A percentile compares a stretch with the other conserved stretches of the same genome.
These are phyloP conservation scores for Carnegiea gigantea DNA, from an alignment of 179 eudicot genomes.

Conservation along the genomic window DNA sequence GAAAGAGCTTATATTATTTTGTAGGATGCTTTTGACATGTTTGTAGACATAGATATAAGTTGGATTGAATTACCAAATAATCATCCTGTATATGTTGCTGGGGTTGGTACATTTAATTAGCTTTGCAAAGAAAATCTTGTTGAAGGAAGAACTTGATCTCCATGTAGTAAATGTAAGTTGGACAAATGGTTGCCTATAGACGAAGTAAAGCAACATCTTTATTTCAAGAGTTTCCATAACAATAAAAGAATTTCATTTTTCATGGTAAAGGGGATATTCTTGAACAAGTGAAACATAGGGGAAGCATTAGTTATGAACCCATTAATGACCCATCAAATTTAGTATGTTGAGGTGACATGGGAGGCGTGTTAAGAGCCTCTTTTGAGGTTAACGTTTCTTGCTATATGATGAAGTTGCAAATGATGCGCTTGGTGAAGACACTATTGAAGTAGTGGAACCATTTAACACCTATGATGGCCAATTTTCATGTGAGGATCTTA, in stretches of 20 bases:
- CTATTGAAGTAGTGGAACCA: no score
- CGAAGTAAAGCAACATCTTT: neutral
- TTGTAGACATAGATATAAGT: slow-evolving; percentile 10
- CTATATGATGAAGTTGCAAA: no score
- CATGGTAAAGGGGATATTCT: neutral
- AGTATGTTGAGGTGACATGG: no score
- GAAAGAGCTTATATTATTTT: no score
- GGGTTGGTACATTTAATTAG: neutral
- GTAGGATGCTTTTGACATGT: neutral
- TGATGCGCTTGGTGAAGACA: no score
- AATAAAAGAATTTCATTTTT: slow-evolving; percentile 1
- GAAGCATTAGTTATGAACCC: neutral
- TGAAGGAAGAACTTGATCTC: slow-evolving; percentile 6
- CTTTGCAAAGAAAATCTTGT: neutral
- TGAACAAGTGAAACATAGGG: no score
- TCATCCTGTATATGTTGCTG: neutral
- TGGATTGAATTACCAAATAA: slow-evolving; percentile 5
- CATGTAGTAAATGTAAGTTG: slow-evolving; percentile 8
- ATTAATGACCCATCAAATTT: no score
- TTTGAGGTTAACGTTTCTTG: no score
- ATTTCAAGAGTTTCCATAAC: neutral
- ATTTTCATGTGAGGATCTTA: no score
- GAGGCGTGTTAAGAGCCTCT: no score
- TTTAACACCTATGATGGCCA: no score
- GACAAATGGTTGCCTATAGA: neutral